Conservation (phyloP, 306 rosid genomes). For the Gynostemma pentaphyllum region DNA sequence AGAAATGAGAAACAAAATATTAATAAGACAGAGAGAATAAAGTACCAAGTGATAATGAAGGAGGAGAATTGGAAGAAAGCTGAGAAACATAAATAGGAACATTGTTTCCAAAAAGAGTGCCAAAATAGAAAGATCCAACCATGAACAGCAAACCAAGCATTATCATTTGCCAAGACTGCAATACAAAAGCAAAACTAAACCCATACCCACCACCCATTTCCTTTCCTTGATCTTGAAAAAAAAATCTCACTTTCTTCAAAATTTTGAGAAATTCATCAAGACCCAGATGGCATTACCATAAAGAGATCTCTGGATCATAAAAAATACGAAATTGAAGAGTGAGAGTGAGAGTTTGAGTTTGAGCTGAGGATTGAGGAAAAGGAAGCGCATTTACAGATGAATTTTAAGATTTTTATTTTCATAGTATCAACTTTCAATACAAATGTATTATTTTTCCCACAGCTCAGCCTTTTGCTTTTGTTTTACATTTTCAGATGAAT, state of each 20-base stretch:
- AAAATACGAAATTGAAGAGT: neutral
- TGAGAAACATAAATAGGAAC: slow-evolving; percentile 58
- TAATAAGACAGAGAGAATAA: neutral
- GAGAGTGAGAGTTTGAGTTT: neutral
- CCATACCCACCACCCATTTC: slow-evolving; percentile 9
- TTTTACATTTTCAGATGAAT: too few relatives aligned
- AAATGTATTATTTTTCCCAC: too few relatives aligned
- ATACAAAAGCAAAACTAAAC: slow-evolving; percentile 36
- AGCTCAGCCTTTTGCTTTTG: too few relatives aligned
- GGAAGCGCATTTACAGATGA: neutral
- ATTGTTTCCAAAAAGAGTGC: slow-evolving; percentile 54
- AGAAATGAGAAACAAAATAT: neutral
- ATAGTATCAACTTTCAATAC: too few relatives aligned
- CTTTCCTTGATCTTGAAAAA: neutral
- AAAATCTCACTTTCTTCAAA: neutral
- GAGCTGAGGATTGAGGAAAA: neutral
- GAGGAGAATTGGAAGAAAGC: slow-evolving; percentile 25
- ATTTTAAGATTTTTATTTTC: neutral
- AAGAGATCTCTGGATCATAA: neutral
- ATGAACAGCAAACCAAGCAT: slow-evolving; percentile 42
- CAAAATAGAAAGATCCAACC: slow-evolving; percentile 57
- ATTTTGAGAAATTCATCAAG: neutral
- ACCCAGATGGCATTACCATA: neutral
- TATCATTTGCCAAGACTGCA: slow-evolving; percentile 51
- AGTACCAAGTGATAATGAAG: slow-evolving; percentile 20